Conservation (phyloP, 352 stramenopile genomes). For the Phytophthora constricta region DNA sequence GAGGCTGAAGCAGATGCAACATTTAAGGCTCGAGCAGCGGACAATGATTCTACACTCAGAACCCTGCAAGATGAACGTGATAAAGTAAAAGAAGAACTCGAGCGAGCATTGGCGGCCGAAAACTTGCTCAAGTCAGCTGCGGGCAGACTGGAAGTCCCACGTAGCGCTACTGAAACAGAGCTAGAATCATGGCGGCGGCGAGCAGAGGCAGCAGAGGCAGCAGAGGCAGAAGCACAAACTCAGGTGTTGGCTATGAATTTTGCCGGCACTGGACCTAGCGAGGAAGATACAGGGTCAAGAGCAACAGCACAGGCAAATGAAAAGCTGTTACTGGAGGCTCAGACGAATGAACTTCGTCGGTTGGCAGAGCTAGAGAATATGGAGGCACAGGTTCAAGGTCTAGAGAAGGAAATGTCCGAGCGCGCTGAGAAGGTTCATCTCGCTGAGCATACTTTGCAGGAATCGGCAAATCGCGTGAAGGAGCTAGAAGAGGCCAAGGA, state of each 20-base stretch:
- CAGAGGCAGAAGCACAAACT: constrained; percentile 26
- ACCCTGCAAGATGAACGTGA: constrained; percentile 50
- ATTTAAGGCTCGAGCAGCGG: constrained; percentile 47
- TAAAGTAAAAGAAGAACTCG: constrained; percentile 46
- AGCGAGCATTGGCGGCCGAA: constrained; percentile 43
- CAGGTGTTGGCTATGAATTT: background rate
- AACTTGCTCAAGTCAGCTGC: constrained; percentile 37
- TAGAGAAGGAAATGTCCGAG: constrained; percentile 52
- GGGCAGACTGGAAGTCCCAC: constrained; percentile 43
- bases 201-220: constrained; percentile 36
- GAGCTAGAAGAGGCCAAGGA: constrained; percentile 77
- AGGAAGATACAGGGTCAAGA: constrained; percentile 25
- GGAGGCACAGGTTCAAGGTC: constrained; percentile 60
- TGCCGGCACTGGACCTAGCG: constrained; percentile 9
- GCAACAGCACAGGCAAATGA: constrained; percentile 47
- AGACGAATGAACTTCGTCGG: constrained; percentile 76
- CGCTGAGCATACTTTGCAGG: constrained; percentile 49
- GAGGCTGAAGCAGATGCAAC: constrained; percentile 47
- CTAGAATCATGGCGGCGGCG: constrained; percentile 45
- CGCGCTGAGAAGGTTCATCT: constrained; percentile 30
- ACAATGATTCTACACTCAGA: constrained; percentile 38
- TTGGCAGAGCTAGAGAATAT: constrained; percentile 76
- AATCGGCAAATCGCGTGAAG: constrained; percentile 46
- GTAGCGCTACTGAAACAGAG: constrained; percentile 43
- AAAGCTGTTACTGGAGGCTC: constrained; percentile 65